These are phyloP conservation scores for Myxozyma sirexii DNA, from an alignment of 805 yeast species.

Conservation along the genomic window DNA sequence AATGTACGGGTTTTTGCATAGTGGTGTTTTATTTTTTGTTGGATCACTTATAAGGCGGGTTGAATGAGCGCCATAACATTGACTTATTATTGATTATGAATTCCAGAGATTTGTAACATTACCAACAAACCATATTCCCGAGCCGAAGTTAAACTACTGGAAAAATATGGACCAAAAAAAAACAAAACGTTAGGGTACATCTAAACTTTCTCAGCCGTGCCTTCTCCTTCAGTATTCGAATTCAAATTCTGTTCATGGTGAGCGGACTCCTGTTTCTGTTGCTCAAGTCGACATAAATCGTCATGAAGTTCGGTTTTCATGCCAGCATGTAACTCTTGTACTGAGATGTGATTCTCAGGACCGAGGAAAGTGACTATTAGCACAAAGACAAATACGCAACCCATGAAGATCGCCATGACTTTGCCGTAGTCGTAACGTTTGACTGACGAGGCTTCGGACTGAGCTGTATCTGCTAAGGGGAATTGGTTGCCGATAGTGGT, in stretches of 20 bases:
- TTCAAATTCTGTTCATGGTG: neutral
- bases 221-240: neutral
- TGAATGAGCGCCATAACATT: no score
- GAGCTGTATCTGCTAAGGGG: constrained; percentile 37
- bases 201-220: neutral
- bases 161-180: no score
- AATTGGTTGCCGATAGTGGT: constrained; percentile 61
- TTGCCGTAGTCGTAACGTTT: constrained; percentile 60
- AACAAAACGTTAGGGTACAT: no score
- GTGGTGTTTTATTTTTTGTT: no score
- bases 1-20: no score
- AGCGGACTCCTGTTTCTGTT: neutral
- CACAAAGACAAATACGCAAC: constrained; percentile 60
- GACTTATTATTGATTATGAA: no score
- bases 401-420: constrained; percentile 71
- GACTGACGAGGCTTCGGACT: constrained; percentile 11
- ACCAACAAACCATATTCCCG: no score
- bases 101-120: no score
- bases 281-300: neutral
- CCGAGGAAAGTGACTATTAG: constrained; percentile 55
- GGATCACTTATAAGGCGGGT: no score
- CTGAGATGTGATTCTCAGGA: constrained; percentile 43
- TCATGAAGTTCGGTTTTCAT: neutral
- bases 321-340: constrained; percentile 2
- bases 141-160: no score